Evolutionary conservation across 768 basidiomycete genomes (phyloP).

Genomic region (Amanita muscaria): DNA sequence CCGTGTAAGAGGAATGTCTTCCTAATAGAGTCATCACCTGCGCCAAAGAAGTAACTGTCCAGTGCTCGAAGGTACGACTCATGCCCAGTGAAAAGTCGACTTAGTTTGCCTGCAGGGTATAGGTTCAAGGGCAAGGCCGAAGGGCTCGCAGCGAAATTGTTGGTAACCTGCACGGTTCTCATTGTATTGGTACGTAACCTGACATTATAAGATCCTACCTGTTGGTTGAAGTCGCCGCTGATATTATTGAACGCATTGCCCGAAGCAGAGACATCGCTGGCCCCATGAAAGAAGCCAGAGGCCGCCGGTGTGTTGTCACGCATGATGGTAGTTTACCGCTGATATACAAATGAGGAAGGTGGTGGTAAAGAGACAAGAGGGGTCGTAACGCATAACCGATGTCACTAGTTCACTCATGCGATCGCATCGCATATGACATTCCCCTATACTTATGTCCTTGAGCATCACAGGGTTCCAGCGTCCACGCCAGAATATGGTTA

Average conservation of each 20-base stretch:
- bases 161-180: background rate
- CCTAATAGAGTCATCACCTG: background rate
- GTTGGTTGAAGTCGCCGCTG: background rate
- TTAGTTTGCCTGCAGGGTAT: background rate
- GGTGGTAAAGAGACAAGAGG: no score
- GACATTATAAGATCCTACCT: background rate
- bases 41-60: slow-evolving; percentile 7
- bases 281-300: background rate
- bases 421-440: no score
- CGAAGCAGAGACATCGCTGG: background rate
- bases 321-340: no score
- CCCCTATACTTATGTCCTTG: no score
- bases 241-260: slow-evolving; percentile 2
- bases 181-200: background rate
- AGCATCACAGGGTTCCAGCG: no score
- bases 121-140: background rate
- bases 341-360: no score
- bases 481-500: no score
- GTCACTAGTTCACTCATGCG: no score
- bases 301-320: no score
- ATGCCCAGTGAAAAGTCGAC: slow-evolving; percentile 9
- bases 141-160: background rate
- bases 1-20: slow-evolving; percentile 13
- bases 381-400: no score
- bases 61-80: slow-evolving; percentile 9